These are phyloP conservation scores for Inonotus hispidus DNA, from an alignment of 1,284 basidiomycete genomes.

Conservation along the genomic window DNA sequence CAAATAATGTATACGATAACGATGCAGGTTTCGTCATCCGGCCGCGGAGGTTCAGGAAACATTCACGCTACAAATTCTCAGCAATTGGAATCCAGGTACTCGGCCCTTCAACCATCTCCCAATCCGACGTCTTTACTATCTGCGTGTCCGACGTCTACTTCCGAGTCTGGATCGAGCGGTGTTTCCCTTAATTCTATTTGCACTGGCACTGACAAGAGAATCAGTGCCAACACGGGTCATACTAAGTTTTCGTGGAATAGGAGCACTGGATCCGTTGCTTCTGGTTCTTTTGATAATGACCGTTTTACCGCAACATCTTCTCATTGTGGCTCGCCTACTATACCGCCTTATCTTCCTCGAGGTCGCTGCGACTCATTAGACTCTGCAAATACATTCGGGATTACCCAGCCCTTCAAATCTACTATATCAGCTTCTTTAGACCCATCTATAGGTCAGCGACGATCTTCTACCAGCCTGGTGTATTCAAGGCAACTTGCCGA, in stretches of 20 bases:
- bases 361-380: background rate
- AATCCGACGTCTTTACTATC: background rate
- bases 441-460: background rate
- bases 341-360: background rate
- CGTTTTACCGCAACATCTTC: background rate
- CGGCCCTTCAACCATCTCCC: background rate
- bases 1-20: background rate
- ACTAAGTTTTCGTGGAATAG: background rate
- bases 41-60: conserved; percentile 2
- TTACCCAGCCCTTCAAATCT: background rate
- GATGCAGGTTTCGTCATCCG: conserved; percentile 7
- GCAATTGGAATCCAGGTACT: background rate
- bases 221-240: background rate
- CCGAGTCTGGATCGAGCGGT: background rate
- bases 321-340: background rate
- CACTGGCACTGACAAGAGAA: background rate
- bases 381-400: background rate
- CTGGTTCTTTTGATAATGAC: background rate
- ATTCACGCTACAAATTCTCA: conserved; percentile 1
- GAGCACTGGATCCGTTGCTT: background rate
- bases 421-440: background rate
- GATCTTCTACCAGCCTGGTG: background rate
- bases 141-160: background rate
- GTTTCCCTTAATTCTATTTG: background rate
- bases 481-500: background rate